These are phyloP conservation scores for Pyronema domesticum DNA, from an alignment of 495 filamentous ascomycete genomes.

Conservation along the genomic window DNA sequence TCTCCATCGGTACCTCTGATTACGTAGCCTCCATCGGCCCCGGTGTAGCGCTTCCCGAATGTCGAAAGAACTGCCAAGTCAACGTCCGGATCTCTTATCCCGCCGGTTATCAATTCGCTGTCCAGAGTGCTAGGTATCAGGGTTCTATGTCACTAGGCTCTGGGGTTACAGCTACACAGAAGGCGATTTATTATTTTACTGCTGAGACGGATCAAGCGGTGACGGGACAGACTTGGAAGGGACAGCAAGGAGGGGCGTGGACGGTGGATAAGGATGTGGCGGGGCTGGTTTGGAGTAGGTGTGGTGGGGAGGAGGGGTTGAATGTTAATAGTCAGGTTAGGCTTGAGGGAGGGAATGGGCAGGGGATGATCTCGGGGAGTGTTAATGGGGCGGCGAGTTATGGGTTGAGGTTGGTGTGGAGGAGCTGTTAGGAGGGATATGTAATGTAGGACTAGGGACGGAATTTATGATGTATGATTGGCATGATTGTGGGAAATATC, in stretches of 20 bases:
- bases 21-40: constrained; percentile 26
- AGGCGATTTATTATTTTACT: neutral
- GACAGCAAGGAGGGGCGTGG: neutral
- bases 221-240: neutral
- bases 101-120: constrained; percentile 39
- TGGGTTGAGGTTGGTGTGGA: neutral
- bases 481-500: no score
- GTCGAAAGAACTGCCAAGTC: constrained; percentile 41
- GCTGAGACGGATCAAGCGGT: neutral
- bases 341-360: neutral
- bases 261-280: neutral
- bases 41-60: constrained; percentile 10
- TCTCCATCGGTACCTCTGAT: constrained; percentile 24
- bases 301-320: neutral
- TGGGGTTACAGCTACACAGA: constrained; percentile 32
- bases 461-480: no score
- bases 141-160: constrained; percentile 36
- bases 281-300: neutral
- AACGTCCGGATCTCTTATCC: constrained; percentile 40
- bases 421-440: neutral
- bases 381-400: neutral
- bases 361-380: neutral
- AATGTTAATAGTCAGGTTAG: neutral
- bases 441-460: neutral
- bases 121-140: constrained; percentile 38